Evolutionary conservation across 2,329 filamentous ascomycete species (phyloP).

Genomic region (Nannizzia gypsea): DNA sequence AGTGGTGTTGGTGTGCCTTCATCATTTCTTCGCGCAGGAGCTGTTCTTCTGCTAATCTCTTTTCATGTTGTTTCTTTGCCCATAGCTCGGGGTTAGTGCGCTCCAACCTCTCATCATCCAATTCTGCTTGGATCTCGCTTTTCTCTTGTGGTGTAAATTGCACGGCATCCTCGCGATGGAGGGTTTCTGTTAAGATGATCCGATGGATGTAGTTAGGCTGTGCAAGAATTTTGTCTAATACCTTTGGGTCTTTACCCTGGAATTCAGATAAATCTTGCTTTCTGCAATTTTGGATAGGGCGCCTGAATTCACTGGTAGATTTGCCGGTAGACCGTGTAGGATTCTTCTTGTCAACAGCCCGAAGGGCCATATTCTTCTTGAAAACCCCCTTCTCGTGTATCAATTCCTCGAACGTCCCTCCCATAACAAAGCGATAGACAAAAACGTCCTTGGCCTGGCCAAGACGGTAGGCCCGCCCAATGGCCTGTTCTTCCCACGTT

Average conservation of each 20-base stretch:
- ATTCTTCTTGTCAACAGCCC: constrained; percentile 76
- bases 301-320: constrained; percentile 45
- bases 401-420: constrained; percentile 66
- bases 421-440: constrained; percentile 70
- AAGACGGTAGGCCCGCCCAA: constrained; percentile 75
- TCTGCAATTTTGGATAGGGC: constrained; percentile 42
- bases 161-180: constrained; percentile 58
- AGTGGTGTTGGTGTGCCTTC: neutral
- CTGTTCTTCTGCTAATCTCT: neutral
- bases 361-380: constrained; percentile 66
- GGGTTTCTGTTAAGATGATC: constrained; percentile 59
- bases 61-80: constrained; percentile 16
- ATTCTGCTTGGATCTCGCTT: constrained; percentile 40
- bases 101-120: constrained; percentile 31
- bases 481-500: constrained; percentile 69
- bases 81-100: constrained; percentile 28
- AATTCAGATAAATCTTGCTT: constrained; percentile 44
- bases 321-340: constrained; percentile 54
- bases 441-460: constrained; percentile 70
- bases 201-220: constrained; percentile 21
- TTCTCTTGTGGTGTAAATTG: constrained; percentile 46
- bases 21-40: neutral
- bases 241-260: constrained; percentile 46
- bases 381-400: constrained; percentile 65
- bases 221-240: constrained; percentile 47